phyloP scores from a whole-genome alignment of 148 eudicot species.

The Suaeda aralocaspica region DNA sequence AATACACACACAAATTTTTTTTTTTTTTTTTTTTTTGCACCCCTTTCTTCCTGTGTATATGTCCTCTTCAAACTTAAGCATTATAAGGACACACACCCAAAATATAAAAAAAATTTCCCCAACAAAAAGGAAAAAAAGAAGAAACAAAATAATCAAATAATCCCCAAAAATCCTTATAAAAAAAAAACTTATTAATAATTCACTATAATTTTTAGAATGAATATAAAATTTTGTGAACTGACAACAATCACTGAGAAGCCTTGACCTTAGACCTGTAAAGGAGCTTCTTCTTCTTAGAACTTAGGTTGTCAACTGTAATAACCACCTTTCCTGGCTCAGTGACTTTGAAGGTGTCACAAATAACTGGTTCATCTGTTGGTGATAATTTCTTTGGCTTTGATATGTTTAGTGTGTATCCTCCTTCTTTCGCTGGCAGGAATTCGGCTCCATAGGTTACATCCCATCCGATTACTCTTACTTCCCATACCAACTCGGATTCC shows the following conservation, averaged over 20 bases:
- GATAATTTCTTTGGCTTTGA: constrained; percentile 46
- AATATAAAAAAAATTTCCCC: constrained; percentile 3
- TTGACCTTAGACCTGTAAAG: constrained; percentile 56
- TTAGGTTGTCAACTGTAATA: constrained; percentile 48
- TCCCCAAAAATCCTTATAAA: constrained; percentile 18
- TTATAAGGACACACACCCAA: background rate
- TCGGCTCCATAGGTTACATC: constrained; percentile 53
- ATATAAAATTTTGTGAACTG: background rate
- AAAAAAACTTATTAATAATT: constrained; percentile 5
- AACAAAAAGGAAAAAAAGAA: constrained; percentile 11
- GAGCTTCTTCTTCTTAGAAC: constrained; percentile 60
- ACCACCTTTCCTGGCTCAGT: constrained; percentile 49
- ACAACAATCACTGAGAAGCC: constrained; percentile 21
- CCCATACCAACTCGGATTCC: constrained; percentile 43
- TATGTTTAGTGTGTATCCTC: constrained; percentile 46
- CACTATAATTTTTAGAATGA: constrained; percentile 21
- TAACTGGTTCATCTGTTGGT: constrained; percentile 38
- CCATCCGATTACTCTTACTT: constrained; percentile 58
- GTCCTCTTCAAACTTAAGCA: constrained; percentile 23
- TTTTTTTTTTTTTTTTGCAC: constrained; percentile 16
- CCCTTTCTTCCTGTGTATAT: constrained; percentile 24
- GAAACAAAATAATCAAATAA: constrained; percentile 17
- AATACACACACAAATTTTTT: constrained; percentile 31
- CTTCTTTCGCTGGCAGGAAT: constrained; percentile 42
- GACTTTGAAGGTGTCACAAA: constrained; percentile 44